These are phyloP conservation scores for Hypoxylon sp. DNA, from an alignment of 2,329 filamentous ascomycete species.

Conservation along the genomic window DNA sequence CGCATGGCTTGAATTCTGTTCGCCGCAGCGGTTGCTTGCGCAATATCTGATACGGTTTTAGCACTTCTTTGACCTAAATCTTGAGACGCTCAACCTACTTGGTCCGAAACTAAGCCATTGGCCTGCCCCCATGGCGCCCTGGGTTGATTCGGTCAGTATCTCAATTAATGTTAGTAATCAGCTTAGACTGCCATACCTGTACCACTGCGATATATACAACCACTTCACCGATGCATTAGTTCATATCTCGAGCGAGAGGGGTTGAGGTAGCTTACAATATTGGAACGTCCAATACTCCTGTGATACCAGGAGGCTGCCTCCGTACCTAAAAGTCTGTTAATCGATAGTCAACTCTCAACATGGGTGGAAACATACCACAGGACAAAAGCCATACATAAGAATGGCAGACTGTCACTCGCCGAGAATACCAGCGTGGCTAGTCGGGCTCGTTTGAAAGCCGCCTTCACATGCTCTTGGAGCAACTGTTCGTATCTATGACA, in stretches of 20 bases:
- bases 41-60: conserved; percentile 58
- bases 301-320: conserved; percentile 68
- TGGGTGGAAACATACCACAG: conserved; percentile 44
- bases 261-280: conserved; percentile 55
- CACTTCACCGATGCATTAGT: conserved; percentile 49
- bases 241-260: background rate
- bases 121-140: conserved; percentile 72
- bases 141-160: conserved; percentile 16
- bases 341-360: conserved; percentile 45
- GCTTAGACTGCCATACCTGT: conserved; percentile 57
- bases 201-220: conserved; percentile 76
- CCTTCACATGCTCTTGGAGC: conserved; percentile 68
- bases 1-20: conserved; percentile 68
- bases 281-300: conserved; percentile 62
- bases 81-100: conserved; percentile 51
- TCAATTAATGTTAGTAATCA: background rate
- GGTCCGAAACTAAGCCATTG: conserved; percentile 76
- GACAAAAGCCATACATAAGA: conserved; percentile 52
- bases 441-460: conserved; percentile 71
- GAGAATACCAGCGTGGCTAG: conserved; percentile 75
- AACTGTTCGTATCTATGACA: conserved; percentile 70
- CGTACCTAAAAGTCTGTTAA: conserved; percentile 72
- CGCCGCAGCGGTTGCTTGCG: conserved; percentile 68
- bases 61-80: background rate
- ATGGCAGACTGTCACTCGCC: conserved; percentile 71